Evolutionary conservation across 352 stramenopile genomes (phyloP).

Genomic region (Globisporangium spiculum): DNA sequence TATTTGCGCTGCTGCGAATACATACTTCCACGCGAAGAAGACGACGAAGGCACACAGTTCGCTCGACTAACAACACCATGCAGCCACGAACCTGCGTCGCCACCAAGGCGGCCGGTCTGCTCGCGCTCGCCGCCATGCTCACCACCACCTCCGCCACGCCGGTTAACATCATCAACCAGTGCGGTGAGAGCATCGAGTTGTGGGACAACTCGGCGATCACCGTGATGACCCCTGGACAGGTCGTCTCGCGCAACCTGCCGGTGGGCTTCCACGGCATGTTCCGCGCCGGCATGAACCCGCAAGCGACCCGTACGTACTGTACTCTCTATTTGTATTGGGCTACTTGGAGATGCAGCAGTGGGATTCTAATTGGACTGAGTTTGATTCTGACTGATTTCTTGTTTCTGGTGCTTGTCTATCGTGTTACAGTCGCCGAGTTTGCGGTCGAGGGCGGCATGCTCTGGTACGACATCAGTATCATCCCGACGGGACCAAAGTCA

Average conservation of each 20-base stretch:
- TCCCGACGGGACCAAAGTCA: constrained; percentile 32
- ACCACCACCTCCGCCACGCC: neutral
- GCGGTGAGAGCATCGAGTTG: constrained; percentile 17
- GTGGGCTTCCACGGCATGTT: constrained; percentile 19
- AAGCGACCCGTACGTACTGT: constrained; percentile 20
- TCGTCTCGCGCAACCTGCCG: constrained; percentile 8
- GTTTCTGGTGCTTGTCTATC: constrained; percentile 7
- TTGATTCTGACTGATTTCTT: neutral
- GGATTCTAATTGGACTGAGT: neutral
- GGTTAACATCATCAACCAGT: constrained; percentile 19
- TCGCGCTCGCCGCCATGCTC: neutral
- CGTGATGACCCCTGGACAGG: constrained; percentile 10
- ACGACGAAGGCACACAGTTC: neutral
- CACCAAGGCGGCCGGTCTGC: neutral
- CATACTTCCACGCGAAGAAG: neutral
- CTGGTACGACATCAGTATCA: constrained; percentile 57
- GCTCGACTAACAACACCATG: neutral
- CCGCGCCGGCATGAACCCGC: constrained; percentile 14
- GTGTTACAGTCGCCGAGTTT: constrained; percentile 37
- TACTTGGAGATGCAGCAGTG: neutral
- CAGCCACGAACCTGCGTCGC: constrained; percentile 1
- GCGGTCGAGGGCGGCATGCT: constrained; percentile 26
- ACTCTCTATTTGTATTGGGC: neutral
- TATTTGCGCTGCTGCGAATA: neutral
- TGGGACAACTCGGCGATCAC: constrained; percentile 17